Evolutionary conservation across 2,329 filamentous ascomycete species (phyloP), one percentile per base, ranked within the genome.

Genomic region (Neopestalotiopsis rosae): DNA sequence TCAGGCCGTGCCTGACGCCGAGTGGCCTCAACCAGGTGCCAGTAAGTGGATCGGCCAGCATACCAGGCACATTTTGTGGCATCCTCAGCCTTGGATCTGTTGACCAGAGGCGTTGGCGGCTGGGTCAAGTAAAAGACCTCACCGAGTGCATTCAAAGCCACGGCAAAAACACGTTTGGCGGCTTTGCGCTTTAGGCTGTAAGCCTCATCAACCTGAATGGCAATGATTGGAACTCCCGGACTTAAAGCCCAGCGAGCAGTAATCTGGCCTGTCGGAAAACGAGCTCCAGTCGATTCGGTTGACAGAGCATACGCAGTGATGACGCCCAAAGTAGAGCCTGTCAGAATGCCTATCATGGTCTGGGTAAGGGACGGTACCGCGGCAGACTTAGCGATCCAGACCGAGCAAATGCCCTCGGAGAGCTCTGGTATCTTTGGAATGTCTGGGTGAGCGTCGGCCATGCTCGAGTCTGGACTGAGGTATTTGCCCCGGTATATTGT

Each of bases 171-270:
- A 34, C 95, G 90, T 13, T 89, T 88, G 64, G 90, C 84, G 4
- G 87, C 83, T 76, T 91, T 91, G 38, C 95, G 90, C 73, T 90
- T 91, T 32, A 86, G 79, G 63, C 87, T 95, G 79, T 94, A 96
- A 66, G 89, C 89, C 34, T 97, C 94, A 75, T 99, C 96, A 6
- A 97, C 88, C 59, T 89, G 89, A 70, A 99, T 89, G 1, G 90
- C 89, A 67, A 98, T 88, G 70, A 99, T 96, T 0, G 96, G 96
- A 3, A 98, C 94, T 56, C 96, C 96, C 2, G 96, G 96, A 76
- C 94, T 94, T 13, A 98, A 84, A 10, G 94, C 90, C 95, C 95
- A 98, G 73, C 92, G 92, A 42, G 93, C 93, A 52, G 94, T 97
- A 72, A 96, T 87, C 75, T 97, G 92, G 4, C 94, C 94, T 56